Base-by-base conservation (phyloP, 2,329 filamentous ascomycete species). In the Scedosporium apiospermum region DNA sequence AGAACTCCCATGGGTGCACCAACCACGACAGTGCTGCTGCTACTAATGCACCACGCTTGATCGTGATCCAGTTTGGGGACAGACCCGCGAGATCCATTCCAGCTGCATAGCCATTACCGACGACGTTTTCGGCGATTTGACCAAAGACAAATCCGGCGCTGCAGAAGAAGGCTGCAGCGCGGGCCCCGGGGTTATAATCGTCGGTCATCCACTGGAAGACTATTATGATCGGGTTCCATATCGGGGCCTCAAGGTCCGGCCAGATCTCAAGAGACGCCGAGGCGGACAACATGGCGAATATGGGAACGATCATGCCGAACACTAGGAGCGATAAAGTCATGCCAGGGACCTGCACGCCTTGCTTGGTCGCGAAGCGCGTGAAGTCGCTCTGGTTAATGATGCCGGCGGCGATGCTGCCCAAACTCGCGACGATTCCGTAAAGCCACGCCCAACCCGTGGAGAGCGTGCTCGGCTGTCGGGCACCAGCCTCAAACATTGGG, bases 401-500 rank as follows among this genome's bases (percentile, higher is more conserved):
- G 7, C 70, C 70, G 2, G 70, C 70, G 1, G 68, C 68, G 26
- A 69, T 71, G 51, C 64, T 63, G 4, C 69, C 70, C n/a, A 71
- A 68, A 2, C 68, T 68, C 69, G 34, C 34, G 34, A 38, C 72
- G 61, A 72, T 70, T 30, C 70, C 70, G 55, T 71, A 72, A 53
- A 71, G 66, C 65, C 71, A 71, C 2, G 70, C 68, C 70, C 70
- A 72, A 18, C 67, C 67, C 18, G 64, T 63, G 12, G 67, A 65
- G 0, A 67, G 67, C 1, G 63, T 60, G 4, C 65, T 64, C 4
- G 67, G 61, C 2, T 67, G 64, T 2, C 63, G 59, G 1, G 67
- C 61, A 14, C 69, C 69, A 3, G 70, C 65, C 34, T 69, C 70
- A 67, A 79, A 76, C 2, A 82, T 71, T 3, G 78, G 66, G 30